These are phyloP conservation scores for Mucor sp. DNA, from an alignment of 371 early-diverging fungal genomes.

Conservation along the genomic window DNA sequence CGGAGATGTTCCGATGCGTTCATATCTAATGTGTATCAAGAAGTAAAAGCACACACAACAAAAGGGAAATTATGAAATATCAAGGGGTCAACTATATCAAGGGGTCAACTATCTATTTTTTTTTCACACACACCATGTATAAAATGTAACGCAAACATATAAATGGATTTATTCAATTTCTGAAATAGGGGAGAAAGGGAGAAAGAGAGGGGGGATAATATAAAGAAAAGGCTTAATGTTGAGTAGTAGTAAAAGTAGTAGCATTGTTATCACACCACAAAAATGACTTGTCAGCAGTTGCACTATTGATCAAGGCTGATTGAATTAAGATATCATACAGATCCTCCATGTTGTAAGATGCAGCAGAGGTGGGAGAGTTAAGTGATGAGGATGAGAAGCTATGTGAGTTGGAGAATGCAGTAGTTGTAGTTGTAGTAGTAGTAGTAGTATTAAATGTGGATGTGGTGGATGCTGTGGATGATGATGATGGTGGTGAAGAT, in stretches of 20 bases:
- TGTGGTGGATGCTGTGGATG: background rate
- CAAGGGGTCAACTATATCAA: background rate
- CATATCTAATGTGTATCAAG: background rate
- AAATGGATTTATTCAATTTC: conserved; percentile 1
- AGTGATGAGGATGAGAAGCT: background rate
- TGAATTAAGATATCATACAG: conserved; percentile 49
- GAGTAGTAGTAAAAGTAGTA: background rate
- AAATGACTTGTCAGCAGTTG: conserved; percentile 34
- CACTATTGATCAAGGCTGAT: conserved; percentile 32
- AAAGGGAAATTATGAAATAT: background rate
- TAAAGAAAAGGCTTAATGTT: conserved; percentile 7
- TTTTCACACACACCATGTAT: background rate
- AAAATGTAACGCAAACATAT: background rate
- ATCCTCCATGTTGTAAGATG: conserved; percentile 39
- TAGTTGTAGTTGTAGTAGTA: background rate
- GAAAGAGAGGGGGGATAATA: background rate
- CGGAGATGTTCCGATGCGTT: background rate
- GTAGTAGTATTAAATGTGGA: background rate
- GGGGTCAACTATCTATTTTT: background rate
- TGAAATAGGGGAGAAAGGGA: background rate
- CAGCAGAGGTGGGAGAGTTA: background rate
- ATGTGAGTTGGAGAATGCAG: conserved; percentile 1
- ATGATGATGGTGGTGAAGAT: background rate
- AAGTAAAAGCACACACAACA: background rate
- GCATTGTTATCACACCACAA: conserved; percentile 42